Evolutionary conservation across 2,329 filamentous ascomycete genomes (phyloP), one percentile per base, ranked within the genome.

Genomic region (Nothopassalora personata): DNA sequence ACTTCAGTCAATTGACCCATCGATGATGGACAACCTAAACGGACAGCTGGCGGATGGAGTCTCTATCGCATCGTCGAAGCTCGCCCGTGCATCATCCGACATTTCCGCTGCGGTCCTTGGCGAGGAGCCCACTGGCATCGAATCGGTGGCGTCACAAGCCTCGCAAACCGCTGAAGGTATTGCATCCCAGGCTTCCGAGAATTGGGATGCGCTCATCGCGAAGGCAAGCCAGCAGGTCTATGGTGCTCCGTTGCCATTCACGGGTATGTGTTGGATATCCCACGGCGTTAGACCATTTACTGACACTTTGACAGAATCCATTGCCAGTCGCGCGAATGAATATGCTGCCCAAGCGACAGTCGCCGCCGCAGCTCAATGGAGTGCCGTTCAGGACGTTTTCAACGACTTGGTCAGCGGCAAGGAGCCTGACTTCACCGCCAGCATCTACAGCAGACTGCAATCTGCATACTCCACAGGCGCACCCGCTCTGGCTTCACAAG

Each of bases 401-500:
- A 88, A 87, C 1, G 90, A 95, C 72, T 78, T 95, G 1, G 79
- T 96, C 13, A 76, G 81, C 45, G 91, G 89, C 55, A 90, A 87
- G 72, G 90, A 95, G 70, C 86, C 89, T 0, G 85, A 86, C 13
- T 95, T 91, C 68, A 91, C 87, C 0, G 89, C 95, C 69, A 91
- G 88, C 60, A 87, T 93, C 3, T 85, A 91, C 74, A 84, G 79
- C 54, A 83, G 88, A 54, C 80, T 96, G 11, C 83, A 84, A 57
- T 86, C 83, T 3, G 88, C 85, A 0, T 94, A 93, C 68, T 83
- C 85, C 27, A 89, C 86, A 0, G 87, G 85, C 1, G 76, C 82
- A 1, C 80, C 84, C 0, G 84, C 80, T 0, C 77, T 81, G 7
- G 61, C 60, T 5, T 81, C 80, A 4, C 81, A 78, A 27, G 23